These are phyloP conservation scores for Phytophthora brassicae DNA, from an alignment of 352 stramenopile genomes.

Conservation along the genomic window DNA sequence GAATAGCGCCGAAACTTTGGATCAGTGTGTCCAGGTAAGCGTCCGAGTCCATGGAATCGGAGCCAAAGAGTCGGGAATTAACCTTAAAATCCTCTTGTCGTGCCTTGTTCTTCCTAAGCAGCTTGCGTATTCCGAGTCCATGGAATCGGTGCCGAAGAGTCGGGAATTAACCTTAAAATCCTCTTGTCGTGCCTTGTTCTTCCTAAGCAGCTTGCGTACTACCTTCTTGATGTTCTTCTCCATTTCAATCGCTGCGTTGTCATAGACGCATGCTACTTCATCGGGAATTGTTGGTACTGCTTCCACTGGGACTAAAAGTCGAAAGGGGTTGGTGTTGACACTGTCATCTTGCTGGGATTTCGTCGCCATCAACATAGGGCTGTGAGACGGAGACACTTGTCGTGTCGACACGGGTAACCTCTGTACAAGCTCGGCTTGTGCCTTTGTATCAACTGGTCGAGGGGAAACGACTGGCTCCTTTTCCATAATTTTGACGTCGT, in stretches of 20 bases:
- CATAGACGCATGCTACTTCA: conserved; percentile 58
- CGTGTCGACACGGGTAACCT: background rate
- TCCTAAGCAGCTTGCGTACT: conserved; percentile 68
- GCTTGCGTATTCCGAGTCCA: conserved; percentile 68
- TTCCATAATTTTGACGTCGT: conserved; percentile 11
- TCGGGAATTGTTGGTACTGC: conserved; percentile 50
- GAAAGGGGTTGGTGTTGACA: conserved; percentile 46
- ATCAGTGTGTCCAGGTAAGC: conserved; percentile 73
- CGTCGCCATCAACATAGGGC: background rate
- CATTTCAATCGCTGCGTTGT: conserved; percentile 60
- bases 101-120: conserved; percentile 59
- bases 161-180: conserved; percentile 85
- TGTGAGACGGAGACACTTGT: background rate
- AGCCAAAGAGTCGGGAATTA: conserved; percentile 73
- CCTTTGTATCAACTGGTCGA: background rate
- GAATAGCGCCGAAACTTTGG: conserved; percentile 54
- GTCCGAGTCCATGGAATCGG: conserved; percentile 75
- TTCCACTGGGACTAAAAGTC: conserved; percentile 50
- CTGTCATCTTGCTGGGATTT: background rate
- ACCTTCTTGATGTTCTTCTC: conserved; percentile 75
- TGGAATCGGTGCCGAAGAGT: conserved; percentile 79
- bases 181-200: conserved; percentile 55
- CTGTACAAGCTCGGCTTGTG: background rate
- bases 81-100: conserved; percentile 82
- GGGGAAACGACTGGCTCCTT: background rate